Percentiles rank a stretch among this genome's conserved stretches.
Conservation (phyloP, 2,329 filamentous ascomycete genomes). For the Geosmithia putterillii region DNA sequence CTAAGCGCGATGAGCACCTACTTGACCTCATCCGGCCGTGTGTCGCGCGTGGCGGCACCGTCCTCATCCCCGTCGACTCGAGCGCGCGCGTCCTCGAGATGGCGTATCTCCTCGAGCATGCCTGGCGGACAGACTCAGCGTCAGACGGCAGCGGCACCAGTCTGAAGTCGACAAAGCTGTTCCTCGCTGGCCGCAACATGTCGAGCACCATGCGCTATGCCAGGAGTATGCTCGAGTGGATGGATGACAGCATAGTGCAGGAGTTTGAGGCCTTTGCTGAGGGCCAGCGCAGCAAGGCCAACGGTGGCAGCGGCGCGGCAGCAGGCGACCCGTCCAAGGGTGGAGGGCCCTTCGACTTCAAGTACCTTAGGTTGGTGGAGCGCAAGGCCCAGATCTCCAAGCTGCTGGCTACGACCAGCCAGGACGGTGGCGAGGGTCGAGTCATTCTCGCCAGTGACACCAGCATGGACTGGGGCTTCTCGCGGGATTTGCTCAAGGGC, state of each 20-base stretch:
- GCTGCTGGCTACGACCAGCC: slow-evolving; percentile 45
- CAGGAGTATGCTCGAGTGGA: slow-evolving; percentile 96
- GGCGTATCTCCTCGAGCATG: slow-evolving; percentile 83
- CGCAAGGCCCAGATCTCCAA: slow-evolving; percentile 68
- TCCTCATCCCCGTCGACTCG: slow-evolving; percentile 87
- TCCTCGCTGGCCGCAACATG: slow-evolving; percentile 75
- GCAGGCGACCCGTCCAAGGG: slow-evolving; percentile 36
- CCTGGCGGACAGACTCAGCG: slow-evolving; percentile 60
- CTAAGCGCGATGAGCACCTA: slow-evolving; percentile 75
- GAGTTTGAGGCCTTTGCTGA: slow-evolving; percentile 71
- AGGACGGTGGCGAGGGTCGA: slow-evolving; percentile 28
- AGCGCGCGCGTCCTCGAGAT: slow-evolving; percentile 90
- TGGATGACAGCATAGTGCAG: slow-evolving; percentile 89
- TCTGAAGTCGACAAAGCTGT: slow-evolving; percentile 49
- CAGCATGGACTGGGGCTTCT: slow-evolving; percentile 91
- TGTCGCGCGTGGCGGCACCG: slow-evolving; percentile 72
- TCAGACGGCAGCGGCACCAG: slow-evolving; percentile 34
- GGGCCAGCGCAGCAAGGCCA: slow-evolving; percentile 21
- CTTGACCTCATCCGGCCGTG: slow-evolving; percentile 72
- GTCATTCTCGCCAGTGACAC: slow-evolving; percentile 88
- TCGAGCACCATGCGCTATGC: slow-evolving; percentile 84
- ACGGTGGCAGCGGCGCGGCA: neutral
- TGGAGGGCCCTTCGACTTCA: slow-evolving; percentile 78
- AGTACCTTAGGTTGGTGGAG: slow-evolving; percentile 72
- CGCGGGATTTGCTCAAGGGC: slow-evolving; percentile 62